These are phyloP conservation scores for Penicillium paneum DNA, from an alignment of 2,329 filamentous ascomycete species.

Conservation along the genomic window DNA sequence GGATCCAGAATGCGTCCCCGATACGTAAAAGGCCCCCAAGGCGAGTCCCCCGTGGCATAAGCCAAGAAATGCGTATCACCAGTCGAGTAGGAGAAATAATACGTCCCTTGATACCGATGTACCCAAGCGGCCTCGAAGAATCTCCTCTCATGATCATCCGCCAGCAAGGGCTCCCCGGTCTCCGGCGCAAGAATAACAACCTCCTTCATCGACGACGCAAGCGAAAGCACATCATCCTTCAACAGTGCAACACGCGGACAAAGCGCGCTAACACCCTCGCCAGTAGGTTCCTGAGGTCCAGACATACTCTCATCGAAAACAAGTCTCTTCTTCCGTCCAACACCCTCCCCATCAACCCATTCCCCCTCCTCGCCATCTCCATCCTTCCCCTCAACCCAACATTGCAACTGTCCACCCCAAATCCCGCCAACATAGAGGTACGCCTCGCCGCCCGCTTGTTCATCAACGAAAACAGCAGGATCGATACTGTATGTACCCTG, in stretches of 20 bases:
- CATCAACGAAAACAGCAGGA: constrained; percentile 71
- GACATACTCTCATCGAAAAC: constrained; percentile 57
- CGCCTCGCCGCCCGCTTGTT: constrained; percentile 51
- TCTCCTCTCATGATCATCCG: constrained; percentile 67
- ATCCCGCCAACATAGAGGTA: constrained; percentile 76
- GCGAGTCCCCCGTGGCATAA: constrained; percentile 64
- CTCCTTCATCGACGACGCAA: constrained; percentile 56
- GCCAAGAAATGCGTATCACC: constrained; percentile 73
- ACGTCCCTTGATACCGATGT: constrained; percentile 66
- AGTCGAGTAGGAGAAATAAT: constrained; percentile 76
- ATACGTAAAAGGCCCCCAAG: constrained; percentile 71
- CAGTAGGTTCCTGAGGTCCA: constrained; percentile 59
- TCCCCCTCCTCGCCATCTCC: not conserved
- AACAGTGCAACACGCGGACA: constrained; percentile 65
- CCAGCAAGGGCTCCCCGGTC: constrained; percentile 56
- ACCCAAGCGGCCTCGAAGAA: constrained; percentile 83
- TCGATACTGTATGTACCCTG: constrained; percentile 72
- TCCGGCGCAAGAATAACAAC: constrained; percentile 61
- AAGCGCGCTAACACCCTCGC: constrained; percentile 56
- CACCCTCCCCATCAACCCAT: constrained; percentile 23
- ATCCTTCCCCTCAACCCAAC: constrained; percentile 58
- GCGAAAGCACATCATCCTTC: constrained; percentile 62
- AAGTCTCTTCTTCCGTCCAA: constrained; percentile 23
- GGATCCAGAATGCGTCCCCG: constrained; percentile 69
- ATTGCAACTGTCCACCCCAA: constrained; percentile 78